Evolutionary conservation across 257 asterid genomes (phyloP).

Genomic region (Solanum lignicaule): DNA sequence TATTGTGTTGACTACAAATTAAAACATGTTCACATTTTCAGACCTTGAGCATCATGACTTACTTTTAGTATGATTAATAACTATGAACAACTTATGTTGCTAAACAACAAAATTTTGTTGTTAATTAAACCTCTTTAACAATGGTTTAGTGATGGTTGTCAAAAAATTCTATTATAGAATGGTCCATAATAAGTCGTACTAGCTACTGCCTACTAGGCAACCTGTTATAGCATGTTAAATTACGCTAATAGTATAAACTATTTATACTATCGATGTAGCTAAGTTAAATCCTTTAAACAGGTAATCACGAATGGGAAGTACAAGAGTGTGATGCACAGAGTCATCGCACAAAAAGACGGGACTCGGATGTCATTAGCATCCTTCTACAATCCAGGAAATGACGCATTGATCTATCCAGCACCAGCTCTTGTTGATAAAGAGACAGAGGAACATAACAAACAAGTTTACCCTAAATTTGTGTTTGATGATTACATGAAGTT

Average conservation of each 20-base stretch:
- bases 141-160: background rate
- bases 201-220: background rate
- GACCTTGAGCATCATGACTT: background rate
- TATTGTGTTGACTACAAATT: background rate
- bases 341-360: constrained; percentile 15
- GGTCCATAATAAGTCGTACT: background rate
- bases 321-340: constrained; percentile 20
- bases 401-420: constrained; percentile 21
- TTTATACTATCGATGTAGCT: background rate
- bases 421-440: constrained; percentile 1
- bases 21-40: background rate
- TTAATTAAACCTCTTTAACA: background rate
- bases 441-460: background rate
- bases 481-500: constrained; percentile 22
- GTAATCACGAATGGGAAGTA: constrained; percentile 21
- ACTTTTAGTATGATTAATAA: background rate
- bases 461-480: constrained; percentile 15
- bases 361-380: constrained; percentile 20
- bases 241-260: background rate
- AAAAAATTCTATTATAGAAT: too few relatives aligned
- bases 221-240: background rate
- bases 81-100: background rate
- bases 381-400: constrained; percentile 22
- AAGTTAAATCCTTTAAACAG: background rate
- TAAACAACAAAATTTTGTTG: background rate